Evolutionary conservation across 371 early-diverging fungal species (phyloP).

Genomic region (Mucor lusitanicus): DNA sequence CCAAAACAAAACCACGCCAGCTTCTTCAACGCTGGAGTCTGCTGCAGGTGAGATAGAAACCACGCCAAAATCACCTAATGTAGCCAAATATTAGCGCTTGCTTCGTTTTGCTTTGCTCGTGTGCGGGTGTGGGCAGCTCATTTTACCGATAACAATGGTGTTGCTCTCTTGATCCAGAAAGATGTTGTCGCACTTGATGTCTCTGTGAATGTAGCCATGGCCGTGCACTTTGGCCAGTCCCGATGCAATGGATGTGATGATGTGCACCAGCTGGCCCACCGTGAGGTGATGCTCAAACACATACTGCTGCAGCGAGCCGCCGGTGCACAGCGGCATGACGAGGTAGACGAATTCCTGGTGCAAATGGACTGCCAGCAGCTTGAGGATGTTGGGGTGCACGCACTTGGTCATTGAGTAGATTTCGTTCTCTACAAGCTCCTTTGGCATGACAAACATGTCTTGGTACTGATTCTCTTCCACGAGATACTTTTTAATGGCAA

Average conservation of each 20-base stretch:
- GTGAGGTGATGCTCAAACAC: conserved; percentile 50
- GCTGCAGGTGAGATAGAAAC: conserved; percentile 52
- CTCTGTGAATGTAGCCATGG: conserved; percentile 53
- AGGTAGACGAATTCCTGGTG: conserved; percentile 53
- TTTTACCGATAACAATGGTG: conserved; percentile 46
- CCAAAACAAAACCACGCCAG: conserved; percentile 57
- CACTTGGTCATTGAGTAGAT: conserved; percentile 57
- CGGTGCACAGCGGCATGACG: conserved; percentile 52
- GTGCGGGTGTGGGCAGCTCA: neutral
- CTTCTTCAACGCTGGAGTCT: conserved; percentile 52
- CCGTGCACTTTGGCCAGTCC: conserved; percentile 50
- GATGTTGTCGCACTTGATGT: conserved; percentile 56
- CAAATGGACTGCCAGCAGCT: conserved; percentile 43
- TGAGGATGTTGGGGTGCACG: conserved; percentile 45
- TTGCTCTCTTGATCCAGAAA: conserved; percentile 44
- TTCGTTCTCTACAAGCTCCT: conserved; percentile 54
- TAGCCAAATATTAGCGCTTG: too few relatives aligned
- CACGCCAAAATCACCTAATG: conserved; percentile 55
- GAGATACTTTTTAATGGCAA: conserved; percentile 54
- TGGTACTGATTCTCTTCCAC: conserved; percentile 46
- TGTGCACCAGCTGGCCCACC: conserved; percentile 48
- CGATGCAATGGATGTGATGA: conserved; percentile 44
- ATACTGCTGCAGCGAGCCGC: conserved; percentile 53
- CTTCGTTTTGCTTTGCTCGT: too few relatives aligned
- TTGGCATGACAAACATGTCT: conserved; percentile 54